phyloP scores from a whole-genome alignment of 805 yeast genomes.

The Clavispora vitiphila region DNA sequence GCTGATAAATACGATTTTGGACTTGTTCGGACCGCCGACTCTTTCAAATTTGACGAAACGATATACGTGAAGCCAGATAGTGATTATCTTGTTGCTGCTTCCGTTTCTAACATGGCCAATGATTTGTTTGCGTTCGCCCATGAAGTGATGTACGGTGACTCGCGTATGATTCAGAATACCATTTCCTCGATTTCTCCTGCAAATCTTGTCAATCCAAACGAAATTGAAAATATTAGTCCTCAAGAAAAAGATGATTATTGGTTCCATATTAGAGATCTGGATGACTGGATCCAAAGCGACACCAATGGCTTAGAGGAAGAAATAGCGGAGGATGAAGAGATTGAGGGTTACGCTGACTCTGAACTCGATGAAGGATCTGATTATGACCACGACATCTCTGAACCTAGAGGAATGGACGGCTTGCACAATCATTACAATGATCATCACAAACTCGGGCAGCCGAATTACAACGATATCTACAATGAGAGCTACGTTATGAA shows the following conservation, averaged over 20 bases:
- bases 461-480: conserved; percentile 21
- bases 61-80: conserved; percentile 21
- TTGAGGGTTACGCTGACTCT: conserved; percentile 22
- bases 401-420: neutral
- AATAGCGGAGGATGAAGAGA: conserved; percentile 20
- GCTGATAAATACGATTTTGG: conserved; percentile 55
- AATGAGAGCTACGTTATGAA: conserved; percentile 18
- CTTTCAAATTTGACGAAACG: conserved; percentile 39
- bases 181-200: conserved; percentile 30
- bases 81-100: conserved; percentile 18
- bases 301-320: conserved; percentile 22
- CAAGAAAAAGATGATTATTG: conserved; percentile 24
- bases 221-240: conserved; percentile 8
- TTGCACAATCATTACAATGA: conserved; percentile 5
- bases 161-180: conserved; percentile 37
- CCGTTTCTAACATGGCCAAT: conserved; percentile 16
- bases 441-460: conserved; percentile 17
- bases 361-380: conserved; percentile 27
- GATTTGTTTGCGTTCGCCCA: conserved; percentile 22
- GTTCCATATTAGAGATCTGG: conserved; percentile 16
- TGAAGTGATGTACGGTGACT: conserved; percentile 36
- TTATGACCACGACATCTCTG: conserved; percentile 8
- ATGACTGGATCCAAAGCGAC: conserved; percentile 7
- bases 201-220: conserved; percentile 19
- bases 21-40: conserved; percentile 40